Conservation (phyloP, 345 rosid genomes). For the Rubroshorea leprosula region DNA sequence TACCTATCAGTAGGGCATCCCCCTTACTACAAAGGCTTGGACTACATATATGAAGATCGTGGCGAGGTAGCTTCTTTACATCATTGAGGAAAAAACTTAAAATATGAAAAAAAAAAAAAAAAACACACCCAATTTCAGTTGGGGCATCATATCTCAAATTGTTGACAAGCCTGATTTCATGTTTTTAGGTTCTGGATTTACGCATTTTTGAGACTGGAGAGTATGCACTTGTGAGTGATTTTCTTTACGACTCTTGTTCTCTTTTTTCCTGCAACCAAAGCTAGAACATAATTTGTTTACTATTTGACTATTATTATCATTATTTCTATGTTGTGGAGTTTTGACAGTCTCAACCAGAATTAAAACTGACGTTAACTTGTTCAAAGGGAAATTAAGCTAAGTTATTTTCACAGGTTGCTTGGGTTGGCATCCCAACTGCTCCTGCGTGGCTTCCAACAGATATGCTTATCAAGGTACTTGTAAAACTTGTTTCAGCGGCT, state of each 20-base stretch:
- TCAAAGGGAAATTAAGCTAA: not conserved
- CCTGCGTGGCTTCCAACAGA: constrained; percentile 96
- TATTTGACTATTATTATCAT: not conserved
- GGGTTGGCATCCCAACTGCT: constrained; percentile 94
- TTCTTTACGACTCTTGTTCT: not conserved
- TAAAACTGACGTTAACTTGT: too few relatives aligned
- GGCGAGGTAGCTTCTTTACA: constrained; percentile 61
- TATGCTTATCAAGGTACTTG: constrained; percentile 78
- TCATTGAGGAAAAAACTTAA: not conserved
- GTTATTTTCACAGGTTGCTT: constrained; percentile 48
- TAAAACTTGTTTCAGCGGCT: not conserved
- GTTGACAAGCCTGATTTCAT: constrained; percentile 7
- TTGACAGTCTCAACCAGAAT: too few relatives aligned
- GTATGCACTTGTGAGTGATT: constrained; percentile 76
- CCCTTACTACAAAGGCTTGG: constrained; percentile 86
- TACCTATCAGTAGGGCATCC: constrained; percentile 96
- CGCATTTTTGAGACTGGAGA: constrained; percentile 88
- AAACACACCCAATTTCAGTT: too few relatives aligned
- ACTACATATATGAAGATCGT: constrained; percentile 88
- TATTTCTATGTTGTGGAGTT: not conserved
- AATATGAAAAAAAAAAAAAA: too few relatives aligned
- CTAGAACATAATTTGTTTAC: not conserved
- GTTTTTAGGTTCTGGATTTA: constrained; percentile 61
- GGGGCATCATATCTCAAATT: not conserved
- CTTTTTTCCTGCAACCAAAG: not conserved